Conservation (phyloP, 1,284 basidiomycete genomes). For the Neotropicomus parvogracilis region DNA sequence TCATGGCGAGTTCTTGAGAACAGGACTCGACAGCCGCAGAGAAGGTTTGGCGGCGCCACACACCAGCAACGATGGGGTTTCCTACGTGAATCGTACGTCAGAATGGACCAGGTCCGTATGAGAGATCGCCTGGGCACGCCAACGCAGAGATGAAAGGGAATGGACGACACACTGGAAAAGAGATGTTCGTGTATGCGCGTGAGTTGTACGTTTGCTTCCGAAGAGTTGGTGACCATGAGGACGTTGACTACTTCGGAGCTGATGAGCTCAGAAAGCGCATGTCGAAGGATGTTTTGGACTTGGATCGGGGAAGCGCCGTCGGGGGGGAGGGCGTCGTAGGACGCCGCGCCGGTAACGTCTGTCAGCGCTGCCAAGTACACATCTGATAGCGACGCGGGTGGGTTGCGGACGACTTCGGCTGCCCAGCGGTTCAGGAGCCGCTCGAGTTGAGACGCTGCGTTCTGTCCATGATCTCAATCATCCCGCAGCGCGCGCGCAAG, state of each 20-base stretch:
- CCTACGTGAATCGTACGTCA: conserved; percentile 38
- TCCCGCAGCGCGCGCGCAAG: background rate
- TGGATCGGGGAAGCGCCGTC: conserved; percentile 56
- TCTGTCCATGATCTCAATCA: conserved; percentile 24
- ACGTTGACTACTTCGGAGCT: conserved; percentile 78
- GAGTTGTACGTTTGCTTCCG: conserved; percentile 74
- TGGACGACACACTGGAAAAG: conserved; percentile 58
- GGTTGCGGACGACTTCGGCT: conserved; percentile 60
- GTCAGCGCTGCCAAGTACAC: conserved; percentile 56
- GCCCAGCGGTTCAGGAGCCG: conserved; percentile 81
- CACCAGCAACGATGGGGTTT: conserved; percentile 74
- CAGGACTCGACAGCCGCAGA: conserved; percentile 74
- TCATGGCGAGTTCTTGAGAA: conserved; percentile 60
- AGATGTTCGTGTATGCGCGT: conserved; percentile 81
- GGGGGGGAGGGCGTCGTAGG: conserved; percentile 36
- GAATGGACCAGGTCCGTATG: background rate
- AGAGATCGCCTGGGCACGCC: too few relatives aligned
- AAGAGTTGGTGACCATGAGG: conserved; percentile 72
- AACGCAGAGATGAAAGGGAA: background rate
- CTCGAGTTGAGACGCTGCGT: conserved; percentile 72
- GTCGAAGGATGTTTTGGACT: conserved; percentile 70
- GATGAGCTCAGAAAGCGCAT: conserved; percentile 71
- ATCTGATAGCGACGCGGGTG: conserved; percentile 50
- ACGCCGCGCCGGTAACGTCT: conserved; percentile 49
- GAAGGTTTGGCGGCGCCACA: conserved; percentile 83